Evolutionary conservation across 225 moss, liverwort and hornwort genomes (phyloP), one percentile per base, ranked within the genome.

Genomic region (Sphagnum tenellum): DNA sequence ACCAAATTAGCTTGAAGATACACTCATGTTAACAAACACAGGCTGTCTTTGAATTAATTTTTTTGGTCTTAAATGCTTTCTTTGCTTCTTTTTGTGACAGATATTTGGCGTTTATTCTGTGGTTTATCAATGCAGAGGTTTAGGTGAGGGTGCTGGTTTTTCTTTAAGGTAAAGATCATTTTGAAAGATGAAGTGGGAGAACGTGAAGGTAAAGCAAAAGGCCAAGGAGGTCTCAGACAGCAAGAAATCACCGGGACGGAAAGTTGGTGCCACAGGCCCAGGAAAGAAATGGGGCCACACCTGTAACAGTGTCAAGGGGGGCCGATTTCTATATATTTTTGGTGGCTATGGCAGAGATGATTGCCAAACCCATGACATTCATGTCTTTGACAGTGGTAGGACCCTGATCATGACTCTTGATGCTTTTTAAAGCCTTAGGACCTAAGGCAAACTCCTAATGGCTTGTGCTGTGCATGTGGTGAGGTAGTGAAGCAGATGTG

Each of bases 221-320:
- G 79, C 79, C 63, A 85, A 87, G 79, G 90, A 93, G 13, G 71
- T 78, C 46, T 71, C 83, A 52, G 92, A 93, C 60, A 83, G 60
- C 62, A 98, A 92, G 80, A 88, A 84, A 64, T 86, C 89, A 49
- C 81, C 86, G 58, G 89, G 82, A 44, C 84, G 90, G 47, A 92
- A 89, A 86, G 92, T 92, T 69, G 93, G 86, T 53, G 73, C 89
- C 48, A 84, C 83, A 66, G 96, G 96, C 29, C 96, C 96, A 3
- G 96, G 96, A 61, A 88, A 87, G 54, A 98, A 98, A 67, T 98
- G 96, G 96, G 96, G 96, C 7, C 96, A 98, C 63, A 92, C 96
- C 9, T 83, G 93, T 64, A 98, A 98, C 72, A 86, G 90, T 3
- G 96, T 98, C 55, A 98, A 89, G 89, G 89, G 81, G 69, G 92